Evolutionary conservation across 176 grass and related monocot genomes (phyloP), one percentile per base, ranked within the genome.

Genomic region (Triticum monococcum): DNA sequence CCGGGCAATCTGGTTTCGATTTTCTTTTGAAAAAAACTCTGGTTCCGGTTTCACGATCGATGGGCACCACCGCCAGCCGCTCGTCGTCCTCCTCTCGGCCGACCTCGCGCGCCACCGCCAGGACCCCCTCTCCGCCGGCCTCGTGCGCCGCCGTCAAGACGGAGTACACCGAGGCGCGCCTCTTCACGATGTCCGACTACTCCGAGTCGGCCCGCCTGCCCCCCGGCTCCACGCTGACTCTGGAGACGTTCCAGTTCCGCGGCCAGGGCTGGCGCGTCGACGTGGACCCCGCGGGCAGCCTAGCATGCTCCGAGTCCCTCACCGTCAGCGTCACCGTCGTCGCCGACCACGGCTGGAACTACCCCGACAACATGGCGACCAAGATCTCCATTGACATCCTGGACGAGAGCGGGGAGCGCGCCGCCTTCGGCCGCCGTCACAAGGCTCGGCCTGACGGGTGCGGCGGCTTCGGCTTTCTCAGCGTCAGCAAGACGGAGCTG

Each of bases 281-380:
- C 14, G 32, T 70, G 28, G n/a, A 72, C 1, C 69, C 69, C 37
- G 69, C 13, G 37, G 69, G 69, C 22, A 13, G 37, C 11, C 69
- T 12, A 22, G 37, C 69, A 22, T 72, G 69, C 69, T 2, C 5
- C 2, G 41, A 75, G 59, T 66, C 9, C 68, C 38, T 81, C 31
- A 72, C 78, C 69, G 12, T 87, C 59, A 75, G 64, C 86, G 59
- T 81, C 86, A 81, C 59, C 68, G 30, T 56, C 45, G 75, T 54
- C 24, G 75, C n/a, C 73, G 69, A 72, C 37, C 69, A 43, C 20
- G 69, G 69, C 9, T 72, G 69, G 37, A 72, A 72, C 69, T 43
- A 22, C 22, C 20, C 36, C 36, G 69, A 72, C 46, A 31, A 32
- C 68, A 12, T n/a, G 26, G 11, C 9, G 13, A 48, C 63, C 26